Evolutionary conservation across 768 basidiomycete genomes (phyloP).

Genomic region (Lyophyllum decastes): DNA sequence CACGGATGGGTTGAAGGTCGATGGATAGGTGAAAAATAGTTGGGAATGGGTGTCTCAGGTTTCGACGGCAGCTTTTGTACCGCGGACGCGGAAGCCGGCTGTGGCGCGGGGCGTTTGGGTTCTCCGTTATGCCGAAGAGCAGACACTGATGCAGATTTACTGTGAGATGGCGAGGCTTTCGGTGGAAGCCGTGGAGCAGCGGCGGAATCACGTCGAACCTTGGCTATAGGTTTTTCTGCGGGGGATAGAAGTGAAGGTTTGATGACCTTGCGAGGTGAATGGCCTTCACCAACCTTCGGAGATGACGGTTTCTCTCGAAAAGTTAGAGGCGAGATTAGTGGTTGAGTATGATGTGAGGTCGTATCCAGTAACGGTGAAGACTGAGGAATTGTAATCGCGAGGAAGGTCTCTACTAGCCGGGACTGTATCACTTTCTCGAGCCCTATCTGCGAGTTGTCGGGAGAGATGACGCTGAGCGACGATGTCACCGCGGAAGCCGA

Average conservation of each 20-base stretch:
- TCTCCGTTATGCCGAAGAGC: slow-evolving; percentile 23
- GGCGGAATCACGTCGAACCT: slow-evolving; percentile 22
- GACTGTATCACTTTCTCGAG: slow-evolving; percentile 73
- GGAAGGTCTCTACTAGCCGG: slow-evolving; percentile 77
- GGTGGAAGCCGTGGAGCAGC: slow-evolving; percentile 12
- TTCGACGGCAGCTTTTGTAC: slow-evolving; percentile 21
- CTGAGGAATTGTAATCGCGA: slow-evolving; percentile 52
- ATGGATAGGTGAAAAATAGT: slow-evolving; percentile 81
- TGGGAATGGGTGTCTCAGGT: slow-evolving; percentile 38
- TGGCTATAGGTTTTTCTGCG: slow-evolving; percentile 18
- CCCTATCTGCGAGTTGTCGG: slow-evolving; percentile 65
- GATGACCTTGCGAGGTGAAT: slow-evolving; percentile 13
- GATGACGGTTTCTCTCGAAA: slow-evolving; percentile 7
- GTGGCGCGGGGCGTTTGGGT: slow-evolving; percentile 10
- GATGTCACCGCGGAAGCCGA: slow-evolving; percentile 20
- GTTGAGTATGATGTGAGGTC: not conserved
- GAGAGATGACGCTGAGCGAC: slow-evolving; percentile 37
- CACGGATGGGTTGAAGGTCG: slow-evolving; percentile 82
- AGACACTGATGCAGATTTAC: slow-evolving; percentile 28
- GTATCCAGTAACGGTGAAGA: slow-evolving; percentile 1
- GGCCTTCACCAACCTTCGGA: slow-evolving; percentile 18
- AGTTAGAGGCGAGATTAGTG: slow-evolving; percentile 3
- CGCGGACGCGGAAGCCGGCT: slow-evolving; percentile 12
- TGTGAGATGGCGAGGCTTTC: slow-evolving; percentile 16
- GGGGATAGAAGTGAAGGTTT: slow-evolving; percentile 22